Base-by-base conservation (phyloP, 2,329 filamentous ascomycete species). In the Pestalotiopsis sp. region DNA sequence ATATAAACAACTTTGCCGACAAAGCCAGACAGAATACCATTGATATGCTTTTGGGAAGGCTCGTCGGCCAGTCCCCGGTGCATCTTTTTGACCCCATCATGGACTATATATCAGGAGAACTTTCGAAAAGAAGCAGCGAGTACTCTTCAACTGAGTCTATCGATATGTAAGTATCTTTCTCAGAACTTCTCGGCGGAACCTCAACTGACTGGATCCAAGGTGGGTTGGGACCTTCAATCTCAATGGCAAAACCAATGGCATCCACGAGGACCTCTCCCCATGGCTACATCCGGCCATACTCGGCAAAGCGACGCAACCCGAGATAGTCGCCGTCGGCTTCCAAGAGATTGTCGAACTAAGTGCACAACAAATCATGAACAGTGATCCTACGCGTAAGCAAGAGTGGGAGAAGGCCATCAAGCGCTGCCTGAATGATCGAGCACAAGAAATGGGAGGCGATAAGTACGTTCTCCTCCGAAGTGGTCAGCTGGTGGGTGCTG, bases 321-420 rank as follows among this genome's bases (percentile, higher is more conserved):
- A 95, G 69, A 93, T 99, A 49, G 90, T 97, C 65, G 94, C 92
- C 7, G 91, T 98, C 17, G 96, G 94, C 0, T 98, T 99, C 75
- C 96, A 99, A 77, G 96, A 99, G 80, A 98, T 99, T 71, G 96
- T 99, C n/a, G 93, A 97, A 77, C 84, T 99, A 61, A 98, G 94
- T 74, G 96, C 97, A 17, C 95, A 98, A 78, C 96, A 99, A 77
- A 98, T 99, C 76, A 98, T 99, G 94, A 97, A 97, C 72, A 98
- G 95, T 70, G 95, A 99, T 77, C 96, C 96, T 1, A 90, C 91
- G 3, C 88, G 93, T 66, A 93, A 95, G 72, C 91, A 94, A 71
- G 83, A 91, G 23, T 99, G 96, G 96, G 96, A 99, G 78, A 83
- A 86, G 66, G 91, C 93, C 3, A 94, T 98, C 27, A 91, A 91